Percentiles rank a stretch among this genome's conserved stretches.
These are phyloP conservation scores for Xylariales sp. DNA, from an alignment of 2,329 filamentous ascomycete genomes.

Conservation along the genomic window DNA sequence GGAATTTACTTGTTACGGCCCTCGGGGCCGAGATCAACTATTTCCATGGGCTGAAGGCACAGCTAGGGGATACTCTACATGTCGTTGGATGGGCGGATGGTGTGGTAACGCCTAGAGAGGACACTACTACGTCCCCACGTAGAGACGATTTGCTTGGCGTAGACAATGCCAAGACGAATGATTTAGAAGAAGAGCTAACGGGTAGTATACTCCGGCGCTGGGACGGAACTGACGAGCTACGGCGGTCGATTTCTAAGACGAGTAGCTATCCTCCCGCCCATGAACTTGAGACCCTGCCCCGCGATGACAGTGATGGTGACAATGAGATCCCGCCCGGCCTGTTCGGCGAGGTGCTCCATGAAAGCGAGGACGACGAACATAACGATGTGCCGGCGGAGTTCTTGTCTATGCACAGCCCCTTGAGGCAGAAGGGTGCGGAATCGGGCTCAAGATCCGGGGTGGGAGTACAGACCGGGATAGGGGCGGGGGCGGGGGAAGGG, in stretches of 20 bases:
- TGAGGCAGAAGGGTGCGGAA: constrained; percentile 15
- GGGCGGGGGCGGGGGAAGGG: neutral
- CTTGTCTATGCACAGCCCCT: constrained; percentile 57
- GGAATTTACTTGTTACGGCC: constrained; percentile 80
- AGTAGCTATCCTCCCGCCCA: neutral
- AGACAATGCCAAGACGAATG: constrained; percentile 33
- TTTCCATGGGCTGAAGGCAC: constrained; percentile 68
- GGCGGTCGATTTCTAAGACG: constrained; percentile 49
- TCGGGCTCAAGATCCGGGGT: neutral
- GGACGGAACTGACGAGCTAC: constrained; percentile 49
- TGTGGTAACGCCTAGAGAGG: constrained; percentile 31
- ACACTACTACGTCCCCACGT: constrained; percentile 8
- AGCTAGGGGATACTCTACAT: constrained; percentile 60
- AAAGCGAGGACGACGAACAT: constrained; percentile 39
- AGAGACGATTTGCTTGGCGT: constrained; percentile 37
- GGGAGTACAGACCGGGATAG: neutral
- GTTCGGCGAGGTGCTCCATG: constrained; percentile 35
- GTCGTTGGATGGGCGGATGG: constrained; percentile 48
- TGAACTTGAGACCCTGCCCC: neutral
- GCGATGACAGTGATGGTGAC: constrained; percentile 25
- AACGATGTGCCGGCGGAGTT: constrained; percentile 56
- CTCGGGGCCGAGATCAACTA: constrained; percentile 80
- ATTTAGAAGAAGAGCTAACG: constrained; percentile 44
- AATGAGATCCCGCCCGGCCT: constrained; percentile 42
- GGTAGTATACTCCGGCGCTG: constrained; percentile 52